phyloP scores from a whole-genome alignment of 192 early-diverging fungal species.

The Coemansia sp. region DNA sequence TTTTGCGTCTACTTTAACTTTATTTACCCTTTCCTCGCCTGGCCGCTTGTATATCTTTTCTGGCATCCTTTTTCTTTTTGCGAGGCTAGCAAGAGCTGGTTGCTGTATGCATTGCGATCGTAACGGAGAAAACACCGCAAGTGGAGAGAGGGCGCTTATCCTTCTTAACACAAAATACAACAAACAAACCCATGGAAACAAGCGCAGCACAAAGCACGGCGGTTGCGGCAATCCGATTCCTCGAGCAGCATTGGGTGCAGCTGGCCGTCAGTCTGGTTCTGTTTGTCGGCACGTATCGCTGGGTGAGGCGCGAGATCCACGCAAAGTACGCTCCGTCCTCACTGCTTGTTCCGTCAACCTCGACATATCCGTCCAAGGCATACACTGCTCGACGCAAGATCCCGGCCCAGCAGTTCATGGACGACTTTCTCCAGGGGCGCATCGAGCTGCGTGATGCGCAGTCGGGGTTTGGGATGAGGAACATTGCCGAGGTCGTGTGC shows the following conservation, averaged over 20 bases:
- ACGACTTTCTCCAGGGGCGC: slow-evolving; percentile 46
- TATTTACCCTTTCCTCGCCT: background rate
- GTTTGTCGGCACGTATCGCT: slow-evolving; percentile 29
- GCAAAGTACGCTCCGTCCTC: slow-evolving; percentile 35
- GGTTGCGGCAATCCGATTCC: slow-evolving; percentile 2
- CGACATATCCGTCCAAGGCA: slow-evolving; percentile 43
- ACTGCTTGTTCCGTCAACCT: slow-evolving; percentile 52
- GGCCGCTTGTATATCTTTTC: background rate
- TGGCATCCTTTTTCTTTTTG: background rate
- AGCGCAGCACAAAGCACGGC: slow-evolving; percentile 5
- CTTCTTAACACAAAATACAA: too few relatives aligned
- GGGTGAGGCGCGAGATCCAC: slow-evolving; percentile 23
- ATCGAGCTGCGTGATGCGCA: slow-evolving; percentile 54
- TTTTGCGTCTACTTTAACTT: background rate
- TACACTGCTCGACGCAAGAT: slow-evolving; percentile 49
- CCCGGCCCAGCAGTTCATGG: slow-evolving; percentile 38
- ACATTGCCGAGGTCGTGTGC: slow-evolving; percentile 33
- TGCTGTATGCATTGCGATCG: background rate
- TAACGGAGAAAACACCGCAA: too few relatives aligned
- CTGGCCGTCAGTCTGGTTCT: slow-evolving; percentile 18
- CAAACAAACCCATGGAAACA: background rate
- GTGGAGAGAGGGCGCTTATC: too few relatives aligned
- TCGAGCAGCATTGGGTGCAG: slow-evolving; percentile 27
- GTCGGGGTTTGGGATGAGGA: slow-evolving; percentile 45
- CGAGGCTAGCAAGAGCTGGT: background rate